A percentile compares a stretch with the other conserved stretches of the same genome.
phyloP scores from a whole-genome alignment of 2,329 filamentous ascomycete genomes.

The Apiospora aurea region DNA sequence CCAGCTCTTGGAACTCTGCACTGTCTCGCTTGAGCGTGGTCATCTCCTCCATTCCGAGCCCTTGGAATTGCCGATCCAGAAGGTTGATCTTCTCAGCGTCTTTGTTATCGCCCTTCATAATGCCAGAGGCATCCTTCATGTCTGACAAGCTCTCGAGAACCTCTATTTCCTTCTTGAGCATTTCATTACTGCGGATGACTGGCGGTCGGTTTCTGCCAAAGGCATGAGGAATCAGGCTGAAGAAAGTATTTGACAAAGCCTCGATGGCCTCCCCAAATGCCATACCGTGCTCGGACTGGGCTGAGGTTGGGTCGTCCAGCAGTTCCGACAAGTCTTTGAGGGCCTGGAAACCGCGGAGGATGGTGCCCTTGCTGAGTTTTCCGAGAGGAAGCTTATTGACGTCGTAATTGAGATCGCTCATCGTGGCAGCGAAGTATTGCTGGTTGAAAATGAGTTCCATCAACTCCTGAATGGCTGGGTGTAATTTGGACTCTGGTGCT shows the following conservation, averaged over 20 bases:
- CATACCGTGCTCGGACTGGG: constrained; percentile 51
- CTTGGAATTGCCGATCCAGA: constrained; percentile 76
- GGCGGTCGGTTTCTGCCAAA: constrained; percentile 77
- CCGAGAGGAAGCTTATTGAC: constrained; percentile 81
- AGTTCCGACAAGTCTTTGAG: constrained; percentile 78
- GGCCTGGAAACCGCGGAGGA: constrained; percentile 76
- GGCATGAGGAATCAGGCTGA: constrained; percentile 79
- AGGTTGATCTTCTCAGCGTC: constrained; percentile 63
- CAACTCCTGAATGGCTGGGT: constrained; percentile 65
- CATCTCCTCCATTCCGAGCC: constrained; percentile 79
- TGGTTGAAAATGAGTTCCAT: constrained; percentile 87
- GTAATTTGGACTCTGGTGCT: constrained; percentile 37
- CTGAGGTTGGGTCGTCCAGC: constrained; percentile 60
- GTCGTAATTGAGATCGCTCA: constrained; percentile 74
- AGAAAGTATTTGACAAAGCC: constrained; percentile 77
- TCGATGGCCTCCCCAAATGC: constrained; percentile 56
- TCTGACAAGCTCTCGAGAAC: constrained; percentile 82
- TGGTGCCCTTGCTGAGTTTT: constrained; percentile 81
- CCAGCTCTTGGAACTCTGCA: constrained; percentile 70
- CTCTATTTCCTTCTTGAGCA: constrained; percentile 79
- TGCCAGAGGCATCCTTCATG: constrained; percentile 81
- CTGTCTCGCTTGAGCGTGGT: constrained; percentile 65
- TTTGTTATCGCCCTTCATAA: constrained; percentile 72
- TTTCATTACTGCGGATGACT: constrained; percentile 61
- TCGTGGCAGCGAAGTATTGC: constrained; percentile 71